A percentile compares a stretch with the other conserved stretches of the same genome.
Conservation (phyloP, 1,284 basidiomycete species). For the Boletus sp. region DNA sequence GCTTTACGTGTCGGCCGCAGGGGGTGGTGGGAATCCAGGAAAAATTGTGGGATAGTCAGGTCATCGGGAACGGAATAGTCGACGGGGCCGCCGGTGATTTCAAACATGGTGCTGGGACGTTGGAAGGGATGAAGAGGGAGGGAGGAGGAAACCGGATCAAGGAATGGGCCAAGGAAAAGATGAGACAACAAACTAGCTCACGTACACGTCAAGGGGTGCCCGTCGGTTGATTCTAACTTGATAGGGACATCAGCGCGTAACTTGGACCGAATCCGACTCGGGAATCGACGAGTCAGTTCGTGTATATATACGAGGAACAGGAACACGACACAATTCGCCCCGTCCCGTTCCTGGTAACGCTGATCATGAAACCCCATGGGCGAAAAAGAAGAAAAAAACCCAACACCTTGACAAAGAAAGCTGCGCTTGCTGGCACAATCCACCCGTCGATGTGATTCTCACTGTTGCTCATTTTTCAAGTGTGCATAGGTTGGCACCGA, state of each 20-base stretch:
- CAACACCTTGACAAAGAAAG: too few relatives aligned
- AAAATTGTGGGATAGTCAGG: conserved; percentile 70
- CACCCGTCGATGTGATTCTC: too few relatives aligned
- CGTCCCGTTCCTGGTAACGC: too few relatives aligned
- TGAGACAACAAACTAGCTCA: neutral
- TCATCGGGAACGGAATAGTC: conserved; percentile 61
- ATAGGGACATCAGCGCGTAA: neutral
- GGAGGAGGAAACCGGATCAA: neutral
- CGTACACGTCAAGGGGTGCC: neutral
- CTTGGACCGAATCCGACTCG: neutral
- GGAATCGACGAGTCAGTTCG: too few relatives aligned
- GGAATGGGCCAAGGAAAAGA: too few relatives aligned
- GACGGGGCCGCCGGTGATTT: conserved; percentile 42
- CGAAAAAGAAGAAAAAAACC: too few relatives aligned
- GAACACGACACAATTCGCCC: too few relatives aligned
- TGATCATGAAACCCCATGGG: too few relatives aligned
- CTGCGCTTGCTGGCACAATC: too few relatives aligned
- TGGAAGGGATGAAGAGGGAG: neutral
- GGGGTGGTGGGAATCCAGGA: conserved; percentile 55
- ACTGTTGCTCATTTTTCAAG: too few relatives aligned
- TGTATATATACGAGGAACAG: too few relatives aligned
- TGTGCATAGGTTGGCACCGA: too few relatives aligned
- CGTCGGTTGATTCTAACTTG: neutral
- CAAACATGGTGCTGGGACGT: conserved; percentile 18
- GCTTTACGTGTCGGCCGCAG: conserved; percentile 43